These are phyloP conservation scores for Ceratobasidium papillatum DNA, from an alignment of 1,284 basidiomycete genomes.

Conservation along the genomic window DNA sequence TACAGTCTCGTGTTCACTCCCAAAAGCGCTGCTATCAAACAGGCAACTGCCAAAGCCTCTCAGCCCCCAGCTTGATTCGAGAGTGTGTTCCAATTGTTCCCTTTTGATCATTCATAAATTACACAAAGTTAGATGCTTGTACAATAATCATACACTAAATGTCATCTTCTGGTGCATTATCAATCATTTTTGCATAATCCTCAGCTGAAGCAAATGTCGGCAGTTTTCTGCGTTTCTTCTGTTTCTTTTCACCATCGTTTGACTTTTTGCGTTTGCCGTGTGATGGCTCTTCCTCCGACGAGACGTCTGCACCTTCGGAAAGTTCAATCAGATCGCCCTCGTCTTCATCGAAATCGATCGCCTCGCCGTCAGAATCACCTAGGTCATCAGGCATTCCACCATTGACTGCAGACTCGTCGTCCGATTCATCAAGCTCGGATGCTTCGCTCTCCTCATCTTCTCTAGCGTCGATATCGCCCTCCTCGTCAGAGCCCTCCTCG, in stretches of 20 bases:
- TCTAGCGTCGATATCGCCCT: constrained; percentile 45
- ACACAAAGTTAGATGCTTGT: neutral
- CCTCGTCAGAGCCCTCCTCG: constrained; percentile 41
- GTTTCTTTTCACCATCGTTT: constrained; percentile 56
- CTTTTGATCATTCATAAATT: constrained; percentile 1
- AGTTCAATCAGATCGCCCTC: constrained; percentile 51
- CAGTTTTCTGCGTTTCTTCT: constrained; percentile 72
- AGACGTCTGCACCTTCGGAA: constrained; percentile 53
- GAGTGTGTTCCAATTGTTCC: neutral
- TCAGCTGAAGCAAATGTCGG: constrained; percentile 95
- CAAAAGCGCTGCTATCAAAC: neutral
- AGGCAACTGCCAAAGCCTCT: neutral
- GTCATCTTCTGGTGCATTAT: constrained; percentile 78
- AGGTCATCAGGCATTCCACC: constrained; percentile 54
- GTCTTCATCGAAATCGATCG: constrained; percentile 51
- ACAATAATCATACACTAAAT: constrained; percentile 53
- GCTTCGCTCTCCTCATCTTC: constrained; percentile 61
- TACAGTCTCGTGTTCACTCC: constrained; percentile 31
- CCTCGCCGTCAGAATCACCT: constrained; percentile 64
- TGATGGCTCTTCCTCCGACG: constrained; percentile 63
- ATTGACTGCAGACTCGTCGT: constrained; percentile 43
- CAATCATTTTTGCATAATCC: constrained; percentile 93
- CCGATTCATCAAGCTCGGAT: constrained; percentile 58
- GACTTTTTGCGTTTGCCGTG: constrained; percentile 62
- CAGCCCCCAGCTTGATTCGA: neutral